phyloP scores from a whole-genome alignment of 2,329 filamentous ascomycete species.

The Pseudogymnoascus sp. region DNA sequence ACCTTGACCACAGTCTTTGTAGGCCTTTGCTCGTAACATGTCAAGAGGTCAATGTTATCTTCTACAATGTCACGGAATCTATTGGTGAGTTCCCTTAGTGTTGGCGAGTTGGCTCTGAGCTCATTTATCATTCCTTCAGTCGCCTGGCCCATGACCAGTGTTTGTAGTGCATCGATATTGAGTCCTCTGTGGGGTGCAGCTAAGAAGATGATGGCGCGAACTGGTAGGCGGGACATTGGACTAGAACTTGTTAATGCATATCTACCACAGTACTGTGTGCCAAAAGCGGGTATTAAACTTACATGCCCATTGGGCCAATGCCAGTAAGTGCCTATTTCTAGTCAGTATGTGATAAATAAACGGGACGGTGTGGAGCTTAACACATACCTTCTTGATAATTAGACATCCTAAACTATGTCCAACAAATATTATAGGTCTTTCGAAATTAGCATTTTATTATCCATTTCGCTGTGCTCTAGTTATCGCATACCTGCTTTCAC shows the following conservation, averaged over 20 bases:
- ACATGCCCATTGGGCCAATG: background rate
- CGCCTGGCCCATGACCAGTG: slow-evolving; percentile 18
- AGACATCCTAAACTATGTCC: background rate
- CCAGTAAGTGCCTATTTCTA: background rate
- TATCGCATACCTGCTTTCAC: background rate
- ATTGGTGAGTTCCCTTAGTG: slow-evolving; percentile 16
- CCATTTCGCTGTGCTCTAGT: background rate
- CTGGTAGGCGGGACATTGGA: slow-evolving; percentile 1
- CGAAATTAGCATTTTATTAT: background rate
- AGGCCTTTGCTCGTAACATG: slow-evolving; percentile 18
- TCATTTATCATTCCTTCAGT: slow-evolving; percentile 18
- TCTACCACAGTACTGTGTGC: background rate
- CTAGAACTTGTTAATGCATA: background rate
- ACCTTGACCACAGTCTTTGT: slow-evolving; percentile 18
- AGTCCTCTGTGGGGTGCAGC: slow-evolving; percentile 23
- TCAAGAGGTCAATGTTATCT: slow-evolving; percentile 17
- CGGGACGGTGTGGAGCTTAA: background rate
- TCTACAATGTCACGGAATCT: slow-evolving; percentile 16
- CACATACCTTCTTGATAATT: background rate
- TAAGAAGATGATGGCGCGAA: slow-evolving; percentile 21
- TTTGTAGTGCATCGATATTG: slow-evolving; percentile 18
- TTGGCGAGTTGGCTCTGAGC: slow-evolving; percentile 17
- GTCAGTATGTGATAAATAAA: background rate
- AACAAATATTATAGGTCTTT: slow-evolving; percentile 5
- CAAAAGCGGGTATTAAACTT: background rate